Evolutionary conservation across 2,329 filamentous ascomycete species (phyloP), one percentile per base, ranked within the genome.

Genomic region (Aspergillus spinulosporus): DNA sequence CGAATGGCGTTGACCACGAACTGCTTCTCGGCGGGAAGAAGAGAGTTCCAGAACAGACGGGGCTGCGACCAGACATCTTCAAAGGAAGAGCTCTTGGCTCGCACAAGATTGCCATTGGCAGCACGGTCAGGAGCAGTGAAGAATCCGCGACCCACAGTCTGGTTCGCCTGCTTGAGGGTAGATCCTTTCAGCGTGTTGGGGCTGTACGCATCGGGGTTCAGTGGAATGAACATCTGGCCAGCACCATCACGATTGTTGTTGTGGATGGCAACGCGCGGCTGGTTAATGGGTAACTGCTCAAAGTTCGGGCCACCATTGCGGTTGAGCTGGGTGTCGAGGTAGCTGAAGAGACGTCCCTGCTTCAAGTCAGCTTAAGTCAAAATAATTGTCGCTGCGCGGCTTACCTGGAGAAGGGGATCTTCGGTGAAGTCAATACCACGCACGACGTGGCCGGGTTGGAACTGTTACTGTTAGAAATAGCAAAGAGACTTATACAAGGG

Each of bases 231-330:
- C 72, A 82, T 84, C 72, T 90, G 88, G 2, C 64, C 84, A n/a
- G 83, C 83, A 12, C 88, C 88, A 61, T 90, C 88, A 1, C 88
- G 84, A 74, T 89, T 88, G 75, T 90, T 90, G 74, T 89, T 90
- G 74, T 89, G 86, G 40, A 88, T 78, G 0, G 81, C 78, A 1
- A 81, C 75, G 4, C 83, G 76, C 1, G 88, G 88, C 28, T 83
- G 80, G 75, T 91, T 90, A 72, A 90, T 88, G 1, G 88, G 88
- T 2, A 91, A 73, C 68, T 91, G 87, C 70, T 90, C 86, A 72
- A 89, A 90, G 76, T 91, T 90, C 61, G 86, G 84, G 0, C 85
- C 84, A 12, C 82, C 82, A 62, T 90, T 80, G 11, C 88, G 86
- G 68, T 89, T 89, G 9, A 90, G 66, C 66, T 91, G 88, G 0